A percentile compares a stretch with the other conserved stretches of the same genome.
These are phyloP conservation scores for Hibiscus trionum DNA, from an alignment of 345 rosid genomes.

Conservation along the genomic window DNA sequence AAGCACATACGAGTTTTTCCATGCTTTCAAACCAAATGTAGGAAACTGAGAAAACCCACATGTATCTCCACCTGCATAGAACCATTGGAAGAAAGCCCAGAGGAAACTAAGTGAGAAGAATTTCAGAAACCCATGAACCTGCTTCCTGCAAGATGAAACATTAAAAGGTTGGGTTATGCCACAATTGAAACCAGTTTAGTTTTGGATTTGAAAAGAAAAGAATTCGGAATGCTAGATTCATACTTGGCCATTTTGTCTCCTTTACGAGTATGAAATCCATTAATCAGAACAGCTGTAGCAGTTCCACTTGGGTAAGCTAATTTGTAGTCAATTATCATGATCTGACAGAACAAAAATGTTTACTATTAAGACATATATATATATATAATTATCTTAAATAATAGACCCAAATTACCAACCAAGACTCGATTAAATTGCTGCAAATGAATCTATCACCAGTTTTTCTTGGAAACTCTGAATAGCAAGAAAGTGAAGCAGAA, in stretches of 20 bases:
- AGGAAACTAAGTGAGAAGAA: conserved; percentile 63
- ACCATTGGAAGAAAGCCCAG: conserved; percentile 92
- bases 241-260: conserved; percentile 80
- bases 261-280: conserved; percentile 76
- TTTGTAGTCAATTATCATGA: conserved; percentile 83
- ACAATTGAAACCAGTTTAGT: conserved; percentile 2
- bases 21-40: conserved; percentile 70
- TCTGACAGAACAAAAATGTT: conserved; percentile 30
- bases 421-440: neutral
- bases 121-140: conserved; percentile 59
- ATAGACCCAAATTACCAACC: neutral
- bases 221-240: conserved; percentile 7
- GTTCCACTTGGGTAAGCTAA: conserved; percentile 88
- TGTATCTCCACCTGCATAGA: conserved; percentile 51
- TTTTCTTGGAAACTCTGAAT: conserved; percentile 25
- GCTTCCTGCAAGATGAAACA: conserved; percentile 48
- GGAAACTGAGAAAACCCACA: conserved; percentile 83
- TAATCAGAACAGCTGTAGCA: conserved; percentile 87
- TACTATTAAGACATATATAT: neutral
- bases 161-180: neutral
- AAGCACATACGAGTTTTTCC: conserved; percentile 63
- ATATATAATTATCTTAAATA: neutral
- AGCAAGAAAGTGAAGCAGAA: neutral
- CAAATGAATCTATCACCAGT: neutral
- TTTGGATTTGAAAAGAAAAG: neutral